A percentile compares a stretch with the other conserved stretches of the same genome.
These are phyloP conservation scores for Jasminum sambac DNA, from an alignment of 257 asterid species.

Conservation along the genomic window DNA sequence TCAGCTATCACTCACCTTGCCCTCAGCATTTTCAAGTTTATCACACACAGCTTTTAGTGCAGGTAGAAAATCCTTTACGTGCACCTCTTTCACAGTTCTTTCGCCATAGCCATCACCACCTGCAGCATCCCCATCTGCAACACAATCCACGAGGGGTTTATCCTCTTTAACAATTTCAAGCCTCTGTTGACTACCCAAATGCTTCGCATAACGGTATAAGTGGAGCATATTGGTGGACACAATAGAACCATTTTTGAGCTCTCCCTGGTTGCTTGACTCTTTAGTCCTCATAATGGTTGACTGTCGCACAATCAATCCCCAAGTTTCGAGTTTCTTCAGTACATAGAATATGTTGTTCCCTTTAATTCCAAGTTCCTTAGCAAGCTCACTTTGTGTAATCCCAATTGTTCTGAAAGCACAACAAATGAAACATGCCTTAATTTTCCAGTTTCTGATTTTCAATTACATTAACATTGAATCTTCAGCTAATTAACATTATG, in stretches of 20 bases:
- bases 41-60: slow-evolving; percentile 74
- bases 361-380: slow-evolving; percentile 62
- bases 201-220: slow-evolving; percentile 77
- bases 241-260: slow-evolving; percentile 40
- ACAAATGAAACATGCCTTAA: slow-evolving; percentile 13
- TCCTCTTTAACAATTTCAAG: slow-evolving; percentile 78
- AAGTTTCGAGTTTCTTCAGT: slow-evolving; percentile 72
- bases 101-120: slow-evolving; percentile 41
- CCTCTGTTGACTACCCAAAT: slow-evolving; percentile 79
- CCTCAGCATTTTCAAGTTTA: slow-evolving; percentile 78
- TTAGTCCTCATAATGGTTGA: slow-evolving; percentile 68
- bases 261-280: slow-evolving; percentile 42
- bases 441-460: slow-evolving; percentile 20
- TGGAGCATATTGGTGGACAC: slow-evolving; percentile 81
- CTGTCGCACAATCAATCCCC: slow-evolving; percentile 78
- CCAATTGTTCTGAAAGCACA: slow-evolving; percentile 64
- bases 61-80: slow-evolving; percentile 75
- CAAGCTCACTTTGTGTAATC: slow-evolving; percentile 80
- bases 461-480: background rate
- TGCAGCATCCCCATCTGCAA: slow-evolving; percentile 43
- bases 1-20: slow-evolving; percentile 57
- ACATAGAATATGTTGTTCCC: slow-evolving; percentile 71
- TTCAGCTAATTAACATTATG: background rate
- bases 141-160: slow-evolving; percentile 35
- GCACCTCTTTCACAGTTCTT: slow-evolving; percentile 55